Conservation (phyloP, 345 rosid genomes). For the Rhizophora mangle region DNA sequence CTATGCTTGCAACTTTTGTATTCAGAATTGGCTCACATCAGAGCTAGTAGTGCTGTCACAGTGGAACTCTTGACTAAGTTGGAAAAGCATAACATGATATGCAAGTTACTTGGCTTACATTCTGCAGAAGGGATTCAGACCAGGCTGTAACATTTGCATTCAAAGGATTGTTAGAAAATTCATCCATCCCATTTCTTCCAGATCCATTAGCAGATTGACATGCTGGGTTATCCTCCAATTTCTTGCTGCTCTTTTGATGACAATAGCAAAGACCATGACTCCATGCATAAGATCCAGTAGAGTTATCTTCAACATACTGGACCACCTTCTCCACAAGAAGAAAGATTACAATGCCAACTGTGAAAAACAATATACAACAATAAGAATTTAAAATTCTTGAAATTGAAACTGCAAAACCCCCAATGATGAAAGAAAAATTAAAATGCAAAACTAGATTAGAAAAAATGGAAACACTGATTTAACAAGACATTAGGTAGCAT, state of each 20-base stretch:
- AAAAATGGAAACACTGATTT: no score
- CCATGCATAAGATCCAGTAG: constrained; percentile 50
- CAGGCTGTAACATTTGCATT: constrained; percentile 31
- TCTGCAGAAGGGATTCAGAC: constrained; percentile 47
- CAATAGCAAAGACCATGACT: constrained; percentile 73
- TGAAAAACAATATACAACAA: constrained; percentile 28
- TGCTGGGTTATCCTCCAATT: constrained; percentile 49
- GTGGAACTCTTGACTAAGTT: neutral
- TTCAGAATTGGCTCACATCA: neutral
- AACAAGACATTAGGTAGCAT: no score
- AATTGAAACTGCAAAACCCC: constrained; percentile 21
- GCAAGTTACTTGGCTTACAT: constrained; percentile 44
- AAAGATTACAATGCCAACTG: constrained; percentile 96
- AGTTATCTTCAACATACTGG: constrained; percentile 76
- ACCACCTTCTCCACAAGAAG: constrained; percentile 93
- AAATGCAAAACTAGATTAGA: no score
- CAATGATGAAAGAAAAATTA: constrained; percentile 2
- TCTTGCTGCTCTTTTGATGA: constrained; percentile 51
- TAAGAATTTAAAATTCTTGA: constrained; percentile 21
- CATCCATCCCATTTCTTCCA: constrained; percentile 32
- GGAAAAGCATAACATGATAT: neutral
- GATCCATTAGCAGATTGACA: constrained; percentile 34
- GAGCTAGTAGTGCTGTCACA: neutral
- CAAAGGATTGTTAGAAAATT: constrained; percentile 33
- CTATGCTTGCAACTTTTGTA: neutral